Evolutionary conservation across 2,329 filamentous ascomycete species (phyloP), one percentile per base, ranked within the genome.

Genomic region (Gaeumannomyces tritici): DNA sequence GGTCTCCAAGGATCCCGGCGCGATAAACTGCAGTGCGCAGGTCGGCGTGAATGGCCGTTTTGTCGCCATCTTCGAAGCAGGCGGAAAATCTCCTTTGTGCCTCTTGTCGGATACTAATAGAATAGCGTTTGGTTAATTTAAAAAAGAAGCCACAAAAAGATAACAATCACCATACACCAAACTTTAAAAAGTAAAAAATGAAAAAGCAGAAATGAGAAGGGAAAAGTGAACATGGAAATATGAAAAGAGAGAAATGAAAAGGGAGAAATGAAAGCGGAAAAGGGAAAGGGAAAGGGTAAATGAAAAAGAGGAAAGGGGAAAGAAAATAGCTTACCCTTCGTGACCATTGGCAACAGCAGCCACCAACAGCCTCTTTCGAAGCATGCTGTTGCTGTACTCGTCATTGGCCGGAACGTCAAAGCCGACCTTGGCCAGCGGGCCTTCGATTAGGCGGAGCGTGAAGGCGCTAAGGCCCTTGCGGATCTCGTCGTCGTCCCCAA

Each of bases 381-480:
- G 82, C 70, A 96, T 87, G 29, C 89, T 86, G 18, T 84, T 88
- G 57, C 96, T 86, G 73, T 90, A 96, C 69, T 92, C 88, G 68
- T 98, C 93, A 61, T 81, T 80, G 55, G 87, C 76, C n/a, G 82
- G 79, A 70, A 91, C 91, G 42, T 95, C 88, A 90, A 93, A 98
- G 54, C 93, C 93, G 68, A 97, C 80, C 67, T 88, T 85, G 68
- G 91, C 87, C 13, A 90, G 87, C 11, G 91, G 89, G 33, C 86
- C 83, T 29, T 85, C 83, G 65, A 95, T 86, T 60, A 99, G 81
- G 74, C 89, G 88, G 28, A 95, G 80, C 2, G 87, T 86, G 72
- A 96, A 96, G 61, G 86, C 87, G 73, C 90, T 88, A 65, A 99
- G 77, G 0, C 86, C 91, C 60, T 83, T 80, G 69, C 87, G 85